Evolutionary conservation across 169 alveolate species (phyloP), one percentile per base, ranked within the genome.

Genomic region (Babesia ovis): DNA sequence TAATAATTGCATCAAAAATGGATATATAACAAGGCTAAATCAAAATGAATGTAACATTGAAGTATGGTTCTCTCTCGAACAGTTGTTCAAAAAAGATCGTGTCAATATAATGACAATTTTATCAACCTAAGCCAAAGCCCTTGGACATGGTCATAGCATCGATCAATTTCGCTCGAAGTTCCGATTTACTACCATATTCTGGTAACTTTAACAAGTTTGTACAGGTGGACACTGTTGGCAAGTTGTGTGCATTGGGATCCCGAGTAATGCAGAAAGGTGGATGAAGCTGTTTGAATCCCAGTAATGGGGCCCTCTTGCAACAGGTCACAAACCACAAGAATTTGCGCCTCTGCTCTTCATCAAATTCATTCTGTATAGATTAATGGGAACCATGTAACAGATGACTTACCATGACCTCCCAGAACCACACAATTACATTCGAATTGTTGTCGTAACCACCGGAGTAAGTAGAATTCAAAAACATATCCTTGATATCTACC

Each of bases 191-290:
- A 6, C 25, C 16, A 41, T 51, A 98, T 70, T 95, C 95, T 2
- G 99, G 99, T 29, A 98, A 84, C 71, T 95, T 95, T 50, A 98
- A 86, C 62, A 96, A 90, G 84, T 98, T 98, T 60, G 95, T 95
- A 70, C 99, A 98, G 51, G 99, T 98, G 39, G 98, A 92, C 2
- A 97, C 95, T 45, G 98, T 95, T 11, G 99, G 99, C 41, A 98
- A 82, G 39, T 98, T 90, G 45, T 83, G 82, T 51, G 71, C 48
- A 45, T 94, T 97, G 18, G 91, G 86, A 14, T 94, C 97, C 14
- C 94, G 82, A 45, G 92, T 95, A 20, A 97, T 94, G 41, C 98
- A 92, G 85, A 97, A 96, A 25, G 92, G 85, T 0, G 99, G 99
- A 55, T 95, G 83, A 20, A 97, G 83, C 59, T 91, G 91, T 66